Evolutionary conservation across 2,329 filamentous ascomycete genomes (phyloP), one percentile per base, ranked within the genome.

Genomic region (Fusarium cyanostomum): DNA sequence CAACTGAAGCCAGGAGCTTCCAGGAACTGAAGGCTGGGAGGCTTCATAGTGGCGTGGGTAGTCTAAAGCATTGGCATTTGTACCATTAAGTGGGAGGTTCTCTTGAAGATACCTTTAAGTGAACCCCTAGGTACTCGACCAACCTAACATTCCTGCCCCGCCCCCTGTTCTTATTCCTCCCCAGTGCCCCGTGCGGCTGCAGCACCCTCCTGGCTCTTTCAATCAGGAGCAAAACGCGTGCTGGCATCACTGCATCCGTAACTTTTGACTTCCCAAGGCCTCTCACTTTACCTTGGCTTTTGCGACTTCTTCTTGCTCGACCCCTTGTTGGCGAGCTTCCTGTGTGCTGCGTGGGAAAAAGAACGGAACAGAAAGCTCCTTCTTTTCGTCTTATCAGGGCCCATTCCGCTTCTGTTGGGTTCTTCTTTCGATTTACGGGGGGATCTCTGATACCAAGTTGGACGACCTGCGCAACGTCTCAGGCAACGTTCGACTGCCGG

Each of bases 211-310:
- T 59, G 57, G 66, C 64, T 64, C 55, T 66, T 68, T 71, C 61
- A 68, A 71, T 71, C 69, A 71, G 67, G 65, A 71, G 68, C 65
- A 71, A 72, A 72, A 71, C 68, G 70, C 68, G 71, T 72, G 71
- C 70, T 72, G 69, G 71, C 70, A 68, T 72, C 70, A 72, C 70
- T 52, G 67, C 66, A 68, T 67, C 59, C 52, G 50, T 67, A 66
- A 66, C 52, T 65, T 65, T 67, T 67, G 48, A 64, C 63, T 38
- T 21, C 51, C 46, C 49, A 64, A 69, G 67, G 55, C 55, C 52
- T 62, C 50, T 66, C 62, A 38, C 58, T 67, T 64, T 58, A 54
- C 52, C 56, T 65, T 69, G 62, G 35, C 56, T 52, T 66, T 59
- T 65, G 54, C 56, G 55, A 59, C 52, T 54, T 56, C 18, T 52